These are phyloP conservation scores for Myriosclerotinia curreyana DNA, from an alignment of 2,329 filamentous ascomycete genomes.

Conservation along the genomic window DNA sequence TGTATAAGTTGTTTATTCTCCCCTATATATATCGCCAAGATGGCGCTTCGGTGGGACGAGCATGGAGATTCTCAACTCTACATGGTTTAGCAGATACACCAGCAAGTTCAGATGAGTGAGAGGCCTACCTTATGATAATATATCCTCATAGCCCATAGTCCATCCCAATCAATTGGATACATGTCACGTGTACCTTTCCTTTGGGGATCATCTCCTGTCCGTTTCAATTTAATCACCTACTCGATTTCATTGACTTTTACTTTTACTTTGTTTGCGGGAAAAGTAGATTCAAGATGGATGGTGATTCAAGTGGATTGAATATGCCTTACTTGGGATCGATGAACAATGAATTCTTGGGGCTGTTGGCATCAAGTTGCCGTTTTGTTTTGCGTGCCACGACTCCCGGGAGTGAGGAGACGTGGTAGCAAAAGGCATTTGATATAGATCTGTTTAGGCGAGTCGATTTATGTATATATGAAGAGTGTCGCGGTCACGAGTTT, in stretches of 20 bases:
- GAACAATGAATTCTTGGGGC: too few relatives aligned
- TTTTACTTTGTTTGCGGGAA: background rate
- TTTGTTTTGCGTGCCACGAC: background rate
- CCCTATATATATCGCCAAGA: background rate
- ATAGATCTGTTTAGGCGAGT: background rate
- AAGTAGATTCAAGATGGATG: conserved; percentile 4
- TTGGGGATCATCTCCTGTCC: background rate
- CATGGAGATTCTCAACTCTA: background rate
- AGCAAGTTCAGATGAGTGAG: background rate
- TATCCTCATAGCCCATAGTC: conserved; percentile 3
- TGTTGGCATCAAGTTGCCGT: background rate
- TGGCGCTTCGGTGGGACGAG: background rate
- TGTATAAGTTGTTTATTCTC: background rate
- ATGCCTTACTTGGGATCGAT: background rate
- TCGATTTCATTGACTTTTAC: background rate
- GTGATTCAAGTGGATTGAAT: too few relatives aligned
- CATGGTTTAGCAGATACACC: conserved; percentile 1
- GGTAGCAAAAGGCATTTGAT: background rate
- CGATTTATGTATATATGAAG: conserved; percentile 1
- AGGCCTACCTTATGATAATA: background rate
- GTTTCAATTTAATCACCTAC: background rate
- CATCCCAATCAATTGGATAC: conserved; percentile 2
- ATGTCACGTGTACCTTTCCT: conserved; percentile 14
- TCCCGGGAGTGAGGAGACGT: background rate
- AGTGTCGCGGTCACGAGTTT: conserved; percentile 1